phyloP scores from a whole-genome alignment of 495 filamentous ascomycete genomes.

The Talaromyces liani region DNA sequence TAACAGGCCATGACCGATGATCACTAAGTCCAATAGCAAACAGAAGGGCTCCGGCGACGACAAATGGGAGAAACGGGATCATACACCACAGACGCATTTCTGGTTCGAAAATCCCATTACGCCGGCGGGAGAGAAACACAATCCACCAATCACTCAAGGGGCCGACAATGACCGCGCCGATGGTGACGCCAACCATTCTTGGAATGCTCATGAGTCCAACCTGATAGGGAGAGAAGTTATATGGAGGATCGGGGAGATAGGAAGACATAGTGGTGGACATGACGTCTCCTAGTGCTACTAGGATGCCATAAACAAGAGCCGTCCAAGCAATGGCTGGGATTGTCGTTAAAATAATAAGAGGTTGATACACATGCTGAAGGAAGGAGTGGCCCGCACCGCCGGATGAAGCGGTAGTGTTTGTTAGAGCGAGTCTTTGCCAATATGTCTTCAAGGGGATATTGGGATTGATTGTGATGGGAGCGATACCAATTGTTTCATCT shows the following conservation, averaged over 20 bases:
- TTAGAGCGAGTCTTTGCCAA: conserved; percentile 12
- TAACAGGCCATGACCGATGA: conserved; percentile 21
- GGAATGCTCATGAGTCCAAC: conserved; percentile 32
- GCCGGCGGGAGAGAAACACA: conserved; percentile 21
- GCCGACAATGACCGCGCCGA: conserved; percentile 25
- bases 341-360: conserved; percentile 18
- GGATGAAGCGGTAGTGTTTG: conserved; percentile 15
- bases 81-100: conserved; percentile 27
- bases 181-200: conserved; percentile 25
- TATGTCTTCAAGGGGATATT: conserved; percentile 16
- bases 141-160: conserved; percentile 27
- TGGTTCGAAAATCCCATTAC: conserved; percentile 28
- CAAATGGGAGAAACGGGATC: conserved; percentile 16
- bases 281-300: conserved; percentile 25
- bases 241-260: conserved; percentile 27
- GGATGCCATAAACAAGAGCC: conserved; percentile 25
- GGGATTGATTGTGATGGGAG: not conserved
- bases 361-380: conserved; percentile 18
- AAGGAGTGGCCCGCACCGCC: conserved; percentile 9
- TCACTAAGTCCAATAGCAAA: conserved; percentile 26
- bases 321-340: conserved; percentile 29
- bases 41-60: conserved; percentile 23
- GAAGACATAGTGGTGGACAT: conserved; percentile 22
- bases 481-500: not conserved
- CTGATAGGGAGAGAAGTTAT: conserved; percentile 28